These are phyloP conservation scores for Candida endomychidarum DNA, from an alignment of 805 yeast species.

Conservation along the genomic window DNA sequence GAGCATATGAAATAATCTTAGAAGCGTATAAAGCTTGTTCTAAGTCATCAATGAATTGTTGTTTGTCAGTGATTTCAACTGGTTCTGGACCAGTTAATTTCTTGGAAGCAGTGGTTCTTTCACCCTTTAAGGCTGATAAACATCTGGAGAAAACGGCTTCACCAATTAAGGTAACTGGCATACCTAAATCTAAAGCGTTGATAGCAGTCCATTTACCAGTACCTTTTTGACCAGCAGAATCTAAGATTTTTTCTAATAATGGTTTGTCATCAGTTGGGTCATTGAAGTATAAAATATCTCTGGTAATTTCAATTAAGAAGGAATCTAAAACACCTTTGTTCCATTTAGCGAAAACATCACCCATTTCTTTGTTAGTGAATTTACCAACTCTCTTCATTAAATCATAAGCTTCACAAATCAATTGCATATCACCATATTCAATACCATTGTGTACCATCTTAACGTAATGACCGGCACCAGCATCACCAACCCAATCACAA, in stretches of 20 bases:
- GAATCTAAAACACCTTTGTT: constrained; percentile 97
- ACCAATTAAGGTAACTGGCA: constrained; percentile 97
- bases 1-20: constrained; percentile 97
- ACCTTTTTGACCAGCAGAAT: constrained; percentile 99
- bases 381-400: constrained; percentile 92
- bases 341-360: constrained; percentile 90
- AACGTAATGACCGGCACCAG: constrained; percentile 98
- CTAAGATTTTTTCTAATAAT: constrained; percentile 93
- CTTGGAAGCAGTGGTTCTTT: constrained; percentile 84
- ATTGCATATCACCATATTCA: constrained; percentile 99
- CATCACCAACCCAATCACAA: constrained; percentile 99
- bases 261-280: constrained; percentile 88
- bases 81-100: constrained; percentile 73
- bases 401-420: constrained; percentile 97
- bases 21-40: constrained; percentile 99
- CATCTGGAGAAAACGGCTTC: constrained; percentile 98
- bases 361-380: constrained; percentile 86
- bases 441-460: constrained; percentile 99
- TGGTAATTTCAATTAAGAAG: constrained; percentile 93
- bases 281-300: constrained; percentile 86
- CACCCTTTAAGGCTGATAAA: constrained; percentile 86
- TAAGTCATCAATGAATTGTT: constrained; percentile 84
- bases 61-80: constrained; percentile 65
- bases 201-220: constrained; percentile 99
- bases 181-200: constrained; percentile 95